Percentiles rank a stretch among this genome's conserved stretches.
Conservation (phyloP, 2,329 filamentous ascomycete species). For the Setomelanomma holmii region DNA sequence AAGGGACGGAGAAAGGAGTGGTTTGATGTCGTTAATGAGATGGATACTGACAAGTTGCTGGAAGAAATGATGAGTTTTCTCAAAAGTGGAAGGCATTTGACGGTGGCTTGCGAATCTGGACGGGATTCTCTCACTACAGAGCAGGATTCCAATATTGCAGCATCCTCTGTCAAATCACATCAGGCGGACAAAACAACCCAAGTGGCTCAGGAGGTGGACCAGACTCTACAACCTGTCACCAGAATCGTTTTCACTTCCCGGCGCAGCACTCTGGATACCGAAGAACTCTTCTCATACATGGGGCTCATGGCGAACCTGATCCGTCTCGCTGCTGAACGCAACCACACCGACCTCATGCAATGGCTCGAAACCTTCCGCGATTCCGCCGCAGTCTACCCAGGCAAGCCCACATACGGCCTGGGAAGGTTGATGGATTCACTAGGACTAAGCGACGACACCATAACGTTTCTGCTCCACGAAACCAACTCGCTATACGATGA, state of each 20-base stretch:
- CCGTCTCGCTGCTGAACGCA: neutral
- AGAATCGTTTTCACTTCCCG: neutral
- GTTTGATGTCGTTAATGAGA: neutral
- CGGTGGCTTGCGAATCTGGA: neutral
- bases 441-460: too few relatives aligned
- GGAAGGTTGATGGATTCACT: neutral
- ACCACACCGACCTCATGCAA: neutral
- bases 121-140: neutral
- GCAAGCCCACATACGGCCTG: neutral
- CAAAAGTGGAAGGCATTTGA: neutral
- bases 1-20: constrained; percentile 1
- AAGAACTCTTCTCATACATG: neutral
- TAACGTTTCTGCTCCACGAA: neutral
- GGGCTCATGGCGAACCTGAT: neutral
- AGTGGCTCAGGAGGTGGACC: neutral
- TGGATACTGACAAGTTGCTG: neutral
- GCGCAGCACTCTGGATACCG: neutral
- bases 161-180: too few relatives aligned
- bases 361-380: neutral
- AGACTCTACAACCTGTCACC: neutral
- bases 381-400: neutral
- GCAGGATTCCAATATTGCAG: too few relatives aligned
- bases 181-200: too few relatives aligned
- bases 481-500: neutral
- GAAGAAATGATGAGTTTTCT: constrained; percentile 4